phyloP scores from a whole-genome alignment of 805 yeast species.

The Yamadazyma olivae region DNA sequence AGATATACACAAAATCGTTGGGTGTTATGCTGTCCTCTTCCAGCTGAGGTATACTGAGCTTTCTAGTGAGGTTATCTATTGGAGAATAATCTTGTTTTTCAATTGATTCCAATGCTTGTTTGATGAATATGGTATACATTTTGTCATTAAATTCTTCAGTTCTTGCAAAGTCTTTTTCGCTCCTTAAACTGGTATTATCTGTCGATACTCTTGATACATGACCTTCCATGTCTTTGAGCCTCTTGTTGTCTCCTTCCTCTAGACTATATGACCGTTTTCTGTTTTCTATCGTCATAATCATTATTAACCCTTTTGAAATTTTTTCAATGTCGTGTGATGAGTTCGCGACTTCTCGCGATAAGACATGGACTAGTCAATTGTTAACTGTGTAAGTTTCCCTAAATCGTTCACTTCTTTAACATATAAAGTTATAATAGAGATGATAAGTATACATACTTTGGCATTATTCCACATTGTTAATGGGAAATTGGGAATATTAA shows the following conservation, averaged over 20 bases:
- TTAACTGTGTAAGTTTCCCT: no score
- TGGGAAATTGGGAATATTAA: constrained; percentile 13
- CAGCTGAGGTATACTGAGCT: constrained; percentile 50
- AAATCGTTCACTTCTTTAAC: no score
- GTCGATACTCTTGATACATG: no score
- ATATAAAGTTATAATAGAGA: neutral
- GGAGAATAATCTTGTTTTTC: constrained; percentile 55
- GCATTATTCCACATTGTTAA: constrained; percentile 26
- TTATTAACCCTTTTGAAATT: constrained; percentile 10
- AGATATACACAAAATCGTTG: constrained; percentile 50
- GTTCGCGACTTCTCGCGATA: constrained; percentile 14
- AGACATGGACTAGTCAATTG: no score
- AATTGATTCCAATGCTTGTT: constrained; percentile 66
- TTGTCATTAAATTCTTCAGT: constrained; percentile 27
- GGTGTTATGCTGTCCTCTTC: constrained; percentile 52
- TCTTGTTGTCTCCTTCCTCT: neutral
- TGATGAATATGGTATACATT: constrained; percentile 47
- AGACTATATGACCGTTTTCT: constrained; percentile 3
- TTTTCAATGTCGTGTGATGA: constrained; percentile 14
- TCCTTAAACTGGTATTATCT: no score
- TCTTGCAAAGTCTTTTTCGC: no score
- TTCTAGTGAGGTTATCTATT: constrained; percentile 57
- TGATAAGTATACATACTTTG: constrained; percentile 19
- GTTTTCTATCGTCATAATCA: constrained; percentile 8
- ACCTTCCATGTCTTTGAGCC: no score